phyloP scores from a whole-genome alignment of 2,329 filamentous ascomycete genomes.

The Diaporthe amygdali region DNA sequence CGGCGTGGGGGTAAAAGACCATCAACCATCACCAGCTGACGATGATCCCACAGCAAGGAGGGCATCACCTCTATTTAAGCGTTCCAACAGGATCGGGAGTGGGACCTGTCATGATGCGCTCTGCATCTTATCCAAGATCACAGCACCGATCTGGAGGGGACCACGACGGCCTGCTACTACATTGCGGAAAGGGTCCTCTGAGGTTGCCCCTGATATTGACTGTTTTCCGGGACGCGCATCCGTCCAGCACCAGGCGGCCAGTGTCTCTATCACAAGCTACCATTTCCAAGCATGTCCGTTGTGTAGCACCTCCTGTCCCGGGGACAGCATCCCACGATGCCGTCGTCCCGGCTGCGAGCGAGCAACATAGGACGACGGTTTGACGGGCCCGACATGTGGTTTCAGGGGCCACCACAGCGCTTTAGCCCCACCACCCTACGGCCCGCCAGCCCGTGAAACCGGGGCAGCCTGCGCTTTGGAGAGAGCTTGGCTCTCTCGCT shows the following conservation, averaged over 20 bases:
- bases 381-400: conserved; percentile 16
- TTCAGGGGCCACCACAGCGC: conserved; percentile 18
- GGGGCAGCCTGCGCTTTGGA: not conserved
- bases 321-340: not conserved
- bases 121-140: conserved; percentile 1
- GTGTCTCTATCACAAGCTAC: not conserved
- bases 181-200: not conserved
- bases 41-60: conserved; percentile 12
- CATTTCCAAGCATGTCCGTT: not conserved
- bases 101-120: not conserved
- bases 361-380: conserved; percentile 14
- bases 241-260: not conserved
- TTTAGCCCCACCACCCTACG: conserved; percentile 24
- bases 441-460: conserved; percentile 24
- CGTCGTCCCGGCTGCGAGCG: not conserved
- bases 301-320: not conserved
- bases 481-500: not conserved
- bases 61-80: conserved; percentile 24
- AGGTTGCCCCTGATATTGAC: conserved; percentile 2
- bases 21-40: conserved; percentile 17
- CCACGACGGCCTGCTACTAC: not conserved
- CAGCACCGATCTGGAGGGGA: conserved; percentile 9
- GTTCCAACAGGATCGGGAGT: not conserved
- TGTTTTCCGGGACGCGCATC: not conserved
- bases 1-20: conserved; percentile 19